A percentile compares a stretch with the other conserved stretches of the same genome.
These are phyloP conservation scores for Melanogaster broomeanus DNA, from an alignment of 768 basidiomycete species.

Conservation along the genomic window DNA sequence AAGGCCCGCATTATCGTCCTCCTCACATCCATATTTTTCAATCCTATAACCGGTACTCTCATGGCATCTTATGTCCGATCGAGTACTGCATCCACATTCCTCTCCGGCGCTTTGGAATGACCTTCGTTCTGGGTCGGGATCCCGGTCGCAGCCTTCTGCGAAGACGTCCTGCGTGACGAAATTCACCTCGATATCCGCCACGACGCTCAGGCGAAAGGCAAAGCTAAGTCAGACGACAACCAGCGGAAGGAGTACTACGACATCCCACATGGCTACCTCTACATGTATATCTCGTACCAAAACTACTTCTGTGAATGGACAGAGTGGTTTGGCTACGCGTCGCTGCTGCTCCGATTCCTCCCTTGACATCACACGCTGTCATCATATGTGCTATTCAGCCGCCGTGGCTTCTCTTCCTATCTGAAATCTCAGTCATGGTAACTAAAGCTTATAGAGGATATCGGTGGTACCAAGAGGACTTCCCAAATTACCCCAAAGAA, in stretches of 20 bases:
- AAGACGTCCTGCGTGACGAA: conserved; percentile 89
- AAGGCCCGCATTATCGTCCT: conserved; percentile 71
- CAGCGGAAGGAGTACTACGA: conserved; percentile 59
- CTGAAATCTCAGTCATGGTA: conserved; percentile 77
- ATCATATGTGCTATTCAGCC: conserved; percentile 52
- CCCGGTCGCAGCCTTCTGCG: conserved; percentile 71
- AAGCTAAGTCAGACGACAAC: conserved; percentile 26
- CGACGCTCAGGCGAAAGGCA: conserved; percentile 46
- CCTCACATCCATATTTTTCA: conserved; percentile 60
- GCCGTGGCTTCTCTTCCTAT: conserved; percentile 77
- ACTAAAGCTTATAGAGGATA: conserved; percentile 81
- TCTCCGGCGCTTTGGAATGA: conserved; percentile 32
- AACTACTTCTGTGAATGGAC: conserved; percentile 96
- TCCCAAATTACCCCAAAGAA: conserved; percentile 79
- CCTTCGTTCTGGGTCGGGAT: conserved; percentile 66
- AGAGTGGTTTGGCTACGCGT: conserved; percentile 92
- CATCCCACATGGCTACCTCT: conserved; percentile 80
- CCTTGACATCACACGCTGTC: conserved; percentile 33
- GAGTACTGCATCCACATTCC: conserved; percentile 46
- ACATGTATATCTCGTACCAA: conserved; percentile 81
- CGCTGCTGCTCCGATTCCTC: conserved; percentile 59
- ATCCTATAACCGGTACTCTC: conserved; percentile 68
- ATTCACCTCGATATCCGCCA: conserved; percentile 81
- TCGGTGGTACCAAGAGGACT: conserved; percentile 78
- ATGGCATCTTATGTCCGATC: conserved; percentile 74